Evolutionary conservation across 1,284 basidiomycete genomes (phyloP).

Genomic region (Fomitopsis pinicola): DNA sequence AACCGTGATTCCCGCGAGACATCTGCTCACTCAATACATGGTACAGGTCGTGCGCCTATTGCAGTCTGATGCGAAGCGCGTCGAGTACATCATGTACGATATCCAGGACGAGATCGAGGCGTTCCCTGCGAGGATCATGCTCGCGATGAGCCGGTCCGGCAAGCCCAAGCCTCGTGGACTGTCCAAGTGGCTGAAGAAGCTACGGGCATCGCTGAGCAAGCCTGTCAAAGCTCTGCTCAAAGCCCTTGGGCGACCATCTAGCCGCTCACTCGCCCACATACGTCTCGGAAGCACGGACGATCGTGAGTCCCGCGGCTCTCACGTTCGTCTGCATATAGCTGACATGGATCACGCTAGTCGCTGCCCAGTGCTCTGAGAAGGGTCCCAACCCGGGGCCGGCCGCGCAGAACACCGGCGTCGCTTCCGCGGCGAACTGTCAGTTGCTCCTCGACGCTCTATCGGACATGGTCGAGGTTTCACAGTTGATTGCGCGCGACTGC

Average conservation of each 20-base stretch:
- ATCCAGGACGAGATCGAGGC: conserved; percentile 55
- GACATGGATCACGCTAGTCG: background rate
- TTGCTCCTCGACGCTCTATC: background rate
- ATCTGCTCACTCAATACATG: background rate
- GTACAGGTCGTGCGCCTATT: conserved; percentile 26
- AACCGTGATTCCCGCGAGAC: background rate
- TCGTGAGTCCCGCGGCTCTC: background rate
- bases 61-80: background rate
- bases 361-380: background rate
- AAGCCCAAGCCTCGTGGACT: background rate
- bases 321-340: background rate
- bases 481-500: background rate
- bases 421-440: background rate
- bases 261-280: conserved; percentile 6
- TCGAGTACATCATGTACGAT: conserved; percentile 67
- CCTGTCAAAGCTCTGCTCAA: background rate
- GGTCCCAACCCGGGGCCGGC: too few species aligned
- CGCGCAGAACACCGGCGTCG: background rate
- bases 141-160: background rate
- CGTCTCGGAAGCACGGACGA: background rate
- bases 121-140: background rate
- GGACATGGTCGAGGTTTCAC: background rate
- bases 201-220: background rate
- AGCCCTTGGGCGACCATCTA: background rate
- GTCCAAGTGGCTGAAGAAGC: background rate